A percentile compares a stretch with the other conserved stretches of the same genome.
Conservation (phyloP, 2,329 filamentous ascomycete genomes). For the Dothiorella sarmentorum region DNA sequence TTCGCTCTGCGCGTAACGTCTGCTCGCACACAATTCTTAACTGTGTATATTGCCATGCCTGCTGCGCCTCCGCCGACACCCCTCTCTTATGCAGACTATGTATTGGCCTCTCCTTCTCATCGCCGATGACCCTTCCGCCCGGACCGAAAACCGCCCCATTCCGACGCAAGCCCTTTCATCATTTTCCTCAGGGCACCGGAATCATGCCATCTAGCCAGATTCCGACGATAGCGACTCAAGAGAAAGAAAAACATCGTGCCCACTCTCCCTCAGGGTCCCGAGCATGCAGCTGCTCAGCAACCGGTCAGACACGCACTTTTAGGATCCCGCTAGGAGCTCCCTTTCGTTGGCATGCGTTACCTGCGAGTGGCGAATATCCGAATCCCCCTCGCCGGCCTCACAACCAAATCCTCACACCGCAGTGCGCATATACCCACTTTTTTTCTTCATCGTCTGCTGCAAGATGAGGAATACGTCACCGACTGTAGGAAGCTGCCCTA, state of each 20-base stretch:
- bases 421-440: conserved; percentile 8
- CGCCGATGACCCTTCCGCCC: not conserved
- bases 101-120: not conserved
- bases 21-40: not conserved
- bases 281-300: not conserved
- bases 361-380: conserved; percentile 10
- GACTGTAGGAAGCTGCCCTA: not conserved
- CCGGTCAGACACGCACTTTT: not conserved
- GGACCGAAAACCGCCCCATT: conserved; percentile 1
- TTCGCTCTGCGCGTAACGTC: not conserved
- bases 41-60: not conserved
- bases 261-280: not conserved
- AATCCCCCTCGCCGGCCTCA: not conserved
- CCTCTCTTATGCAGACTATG: not conserved
- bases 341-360: not conserved
- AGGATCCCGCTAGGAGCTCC: not conserved
- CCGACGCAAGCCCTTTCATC: not conserved
- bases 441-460: not conserved
- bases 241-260: not conserved
- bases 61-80: not conserved
- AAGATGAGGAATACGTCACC: not conserved
- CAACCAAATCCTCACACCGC: conserved; percentile 1
- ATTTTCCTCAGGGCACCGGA: not conserved
- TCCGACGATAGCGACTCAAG: not conserved
- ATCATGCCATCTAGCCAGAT: not conserved